Base-by-base conservation (phyloP, 2,329 filamentous ascomycete genomes). In the Ophiostoma angusticollis region DNA sequence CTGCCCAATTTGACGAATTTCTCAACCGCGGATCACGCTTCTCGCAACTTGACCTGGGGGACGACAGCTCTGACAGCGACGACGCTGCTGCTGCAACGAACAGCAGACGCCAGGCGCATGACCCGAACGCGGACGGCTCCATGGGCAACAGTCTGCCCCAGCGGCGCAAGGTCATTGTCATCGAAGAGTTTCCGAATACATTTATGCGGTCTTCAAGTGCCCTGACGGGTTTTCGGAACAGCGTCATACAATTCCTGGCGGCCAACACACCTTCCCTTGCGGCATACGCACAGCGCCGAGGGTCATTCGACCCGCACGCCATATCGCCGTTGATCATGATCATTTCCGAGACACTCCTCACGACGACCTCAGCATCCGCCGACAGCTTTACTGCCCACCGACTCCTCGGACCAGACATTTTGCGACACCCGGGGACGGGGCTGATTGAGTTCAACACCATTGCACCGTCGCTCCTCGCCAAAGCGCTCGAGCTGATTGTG, bases 381-480 rank as follows among this genome's bases (percentile, higher is more conserved):
- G 87, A 96, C 53, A 95, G 84, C 57, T 86, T 96, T 52, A 98
- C 91, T 1, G 85, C 85, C 0, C 84, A 96, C 61, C 77, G 87
- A 18, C 63, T 98, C 14, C 72, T 98, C 3, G 91, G 93, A 0
- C 80, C 86, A 0, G 83, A 91, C 47, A 82, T 98, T 31, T 68
- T 85, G 12, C 77, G 80, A 30, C 86, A 96, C 57, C 79, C 84
- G 0, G 78, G 79, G 12, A 78, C 85, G 2, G 76, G 74, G 8
- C 67, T 83, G 5, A 84, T 98, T 47, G 87, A 94, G 47, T 98
- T 96, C 61, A 98, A 98, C 52, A 73, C 82, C 11, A 80, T 98
- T 44, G 91, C 91, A 0, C 79, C 85, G 0, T 91, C 89, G 0
- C 73, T 89, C 30, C 72, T 98, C 51, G 70, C 76, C 11, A 94